A percentile compares a stretch with the other conserved stretches of the same genome.
These are phyloP conservation scores for Microdochium paspali DNA, from an alignment of 2,329 filamentous ascomycete species.

Conservation along the genomic window DNA sequence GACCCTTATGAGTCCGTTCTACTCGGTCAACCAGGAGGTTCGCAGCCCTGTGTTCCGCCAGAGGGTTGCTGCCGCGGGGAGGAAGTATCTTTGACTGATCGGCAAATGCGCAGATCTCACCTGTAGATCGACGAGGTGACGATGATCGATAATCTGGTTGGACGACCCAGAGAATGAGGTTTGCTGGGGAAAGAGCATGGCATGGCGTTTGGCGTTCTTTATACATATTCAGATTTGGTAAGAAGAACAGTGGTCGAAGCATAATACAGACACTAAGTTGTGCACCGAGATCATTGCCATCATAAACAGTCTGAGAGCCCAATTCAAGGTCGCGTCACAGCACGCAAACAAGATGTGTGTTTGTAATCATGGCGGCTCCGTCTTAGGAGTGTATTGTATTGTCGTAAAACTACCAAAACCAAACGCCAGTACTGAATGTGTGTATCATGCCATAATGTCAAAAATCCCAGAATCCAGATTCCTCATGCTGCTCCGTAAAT, in stretches of 20 bases:
- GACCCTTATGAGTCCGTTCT: constrained; percentile 95
- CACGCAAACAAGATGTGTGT: not conserved
- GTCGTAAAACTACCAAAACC: constrained; percentile 12
- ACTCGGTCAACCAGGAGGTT: constrained; percentile 75
- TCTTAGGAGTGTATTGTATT: constrained; percentile 10
- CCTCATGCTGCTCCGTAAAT: not conserved
- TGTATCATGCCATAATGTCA: constrained; percentile 17
- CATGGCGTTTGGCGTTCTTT: not conserved
- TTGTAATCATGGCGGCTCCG: not conserved
- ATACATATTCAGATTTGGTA: not conserved
- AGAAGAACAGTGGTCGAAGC: too few species aligned
- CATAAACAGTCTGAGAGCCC: too few species aligned
- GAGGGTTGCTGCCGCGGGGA: constrained; percentile 76
- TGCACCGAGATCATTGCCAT: too few species aligned
- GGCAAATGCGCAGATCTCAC: too few species aligned
- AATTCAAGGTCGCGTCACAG: not conserved
- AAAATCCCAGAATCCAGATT: not conserved
- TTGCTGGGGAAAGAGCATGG: not conserved
- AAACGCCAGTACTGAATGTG: constrained; percentile 16
- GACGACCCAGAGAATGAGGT: not conserved
- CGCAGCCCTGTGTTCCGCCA: constrained; percentile 77
- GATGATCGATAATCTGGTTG: not conserved
- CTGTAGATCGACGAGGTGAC: not conserved
- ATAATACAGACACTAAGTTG: constrained; percentile 4
- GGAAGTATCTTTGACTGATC: constrained; percentile 89